Evolutionary conservation across 805 yeast species (phyloP).

Genomic region (Torulaspora franciscae): DNA sequence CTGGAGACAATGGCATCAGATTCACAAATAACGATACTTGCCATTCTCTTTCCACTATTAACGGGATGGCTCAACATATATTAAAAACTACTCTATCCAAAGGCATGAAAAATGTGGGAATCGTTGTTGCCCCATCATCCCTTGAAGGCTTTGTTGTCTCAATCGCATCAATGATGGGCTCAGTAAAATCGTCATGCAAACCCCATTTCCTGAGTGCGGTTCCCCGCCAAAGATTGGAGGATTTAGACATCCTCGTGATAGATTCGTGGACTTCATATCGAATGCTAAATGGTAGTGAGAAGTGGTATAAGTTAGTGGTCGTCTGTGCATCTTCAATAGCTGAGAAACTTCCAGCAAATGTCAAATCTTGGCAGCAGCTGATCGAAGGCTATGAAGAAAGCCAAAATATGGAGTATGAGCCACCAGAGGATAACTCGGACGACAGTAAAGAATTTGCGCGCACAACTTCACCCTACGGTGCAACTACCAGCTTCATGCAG

Average conservation of each 20-base stretch:
- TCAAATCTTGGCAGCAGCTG: constrained; percentile 29
- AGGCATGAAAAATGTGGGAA: constrained; percentile 28
- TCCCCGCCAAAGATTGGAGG: constrained; percentile 26
- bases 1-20: constrained; percentile 16
- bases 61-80: constrained; percentile 25
- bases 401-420: constrained; percentile 29
- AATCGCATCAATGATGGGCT: constrained; percentile 42
- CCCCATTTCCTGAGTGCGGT: constrained; percentile 40
- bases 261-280: constrained; percentile 26
- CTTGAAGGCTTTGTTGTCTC: constrained; percentile 38
- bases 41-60: constrained; percentile 16
- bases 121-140: constrained; percentile 27
- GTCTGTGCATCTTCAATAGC: constrained; percentile 25
- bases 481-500: constrained; percentile 43
- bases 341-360: constrained; percentile 5
- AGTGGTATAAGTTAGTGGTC: constrained; percentile 34
- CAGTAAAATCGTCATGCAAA: constrained; percentile 36
- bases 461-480: constrained; percentile 21
- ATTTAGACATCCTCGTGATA: constrained; percentile 34
- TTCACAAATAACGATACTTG: constrained; percentile 26
- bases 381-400: constrained; percentile 13
- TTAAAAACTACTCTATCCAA: constrained; percentile 8
- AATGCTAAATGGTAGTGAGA: constrained; percentile 24
- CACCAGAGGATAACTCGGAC: constrained; percentile 33
- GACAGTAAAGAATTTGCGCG: constrained; percentile 37